Conservation (phyloP, 1,139 yeast species). For the Magnusiomyces starmeri region DNA sequence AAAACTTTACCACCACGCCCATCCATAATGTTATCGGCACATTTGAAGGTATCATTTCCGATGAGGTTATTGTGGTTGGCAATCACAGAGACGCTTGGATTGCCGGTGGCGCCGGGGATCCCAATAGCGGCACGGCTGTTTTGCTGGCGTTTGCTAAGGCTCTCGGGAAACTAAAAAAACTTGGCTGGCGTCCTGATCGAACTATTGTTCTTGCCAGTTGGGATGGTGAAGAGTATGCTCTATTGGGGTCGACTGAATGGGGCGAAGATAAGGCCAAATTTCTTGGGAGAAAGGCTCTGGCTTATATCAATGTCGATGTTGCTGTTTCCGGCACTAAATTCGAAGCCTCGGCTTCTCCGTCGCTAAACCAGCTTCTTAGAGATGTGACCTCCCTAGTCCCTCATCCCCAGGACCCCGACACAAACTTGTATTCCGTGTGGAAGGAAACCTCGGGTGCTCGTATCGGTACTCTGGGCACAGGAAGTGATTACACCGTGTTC, state of each 20-base stretch:
- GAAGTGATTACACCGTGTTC: conserved; percentile 63
- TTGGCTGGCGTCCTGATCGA: conserved; percentile 59
- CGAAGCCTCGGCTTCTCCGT: conserved; percentile 44
- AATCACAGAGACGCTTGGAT: conserved; percentile 75
- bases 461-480: conserved; percentile 50
- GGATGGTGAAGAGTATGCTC: conserved; percentile 71
- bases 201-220: conserved; percentile 56
- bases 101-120: conserved; percentile 64
- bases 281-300: conserved; percentile 44
- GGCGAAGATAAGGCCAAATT: conserved; percentile 46
- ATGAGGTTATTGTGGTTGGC: conserved; percentile 53
- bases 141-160: conserved; percentile 53
- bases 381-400: conserved; percentile 38
- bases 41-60: conserved; percentile 42
- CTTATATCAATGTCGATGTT: conserved; percentile 58
- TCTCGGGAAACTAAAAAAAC: conserved; percentile 41
- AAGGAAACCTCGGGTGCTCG: conserved; percentile 33
- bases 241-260: conserved; percentile 62
- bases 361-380: conserved; percentile 40
- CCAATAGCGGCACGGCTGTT: conserved; percentile 59
- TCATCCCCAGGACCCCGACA: conserved; percentile 38
- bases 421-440: conserved; percentile 54
- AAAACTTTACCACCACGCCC: conserved; percentile 52
- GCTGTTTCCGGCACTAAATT: conserved; percentile 49
- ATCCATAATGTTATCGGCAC: conserved; percentile 53